Evolutionary conservation across 108 stramenopile genomes (phyloP), one percentile per base, ranked within the genome.

Genomic region (Poteriospumella lacustris): DNA sequence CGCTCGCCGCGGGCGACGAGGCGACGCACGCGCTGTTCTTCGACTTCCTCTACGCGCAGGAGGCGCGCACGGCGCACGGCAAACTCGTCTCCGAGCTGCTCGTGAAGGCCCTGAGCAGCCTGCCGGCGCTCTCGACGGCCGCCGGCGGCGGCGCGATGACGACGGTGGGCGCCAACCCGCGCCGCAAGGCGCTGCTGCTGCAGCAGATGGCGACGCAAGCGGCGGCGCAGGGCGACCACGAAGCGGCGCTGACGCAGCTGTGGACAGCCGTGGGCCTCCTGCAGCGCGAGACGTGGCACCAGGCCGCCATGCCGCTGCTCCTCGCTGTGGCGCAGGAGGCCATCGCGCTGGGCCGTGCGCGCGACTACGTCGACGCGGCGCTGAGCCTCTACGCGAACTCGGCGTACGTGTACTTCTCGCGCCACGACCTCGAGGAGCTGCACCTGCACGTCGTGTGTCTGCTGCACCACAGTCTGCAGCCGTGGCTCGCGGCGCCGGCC

Each of bases 381-480:
- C 42, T 73, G 42, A n/a, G n/a, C n/a, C n/a, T n/a, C 31, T 73
- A 38, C 31, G 12, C 36, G 26, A 73, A 33, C 36, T 26, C 41
- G 5, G 19, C 42, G 47, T 42, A 44, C 42, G n/a, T 12, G 26
- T 42, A 5, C 28, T 42, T 39, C 44, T 44, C 44, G 31, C 28
- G 47, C 31, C 33, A 73, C 41, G 70, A 73, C 9, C 26, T 12
- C 26, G 70, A 73, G 42, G 70, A 73, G 9, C 36, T 73, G 5
- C 70, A 73, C 36, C 41, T 44, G 3, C 26, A 73, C 41, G 42
- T 73, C 26, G 9, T 73, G 41, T 5, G 9, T 38, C 31, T 73
- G 26, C 43, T 42, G 26, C 28, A 44, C 5, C 28, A 73, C 41
- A 38, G 5, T 73, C 9, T 12, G 9, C 43, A 73, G 9, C 12